Percentiles rank a stretch among this genome's conserved stretches.
Conservation (phyloP, 2,329 filamentous ascomycete species). For the Calonectria hongkongensis region DNA sequence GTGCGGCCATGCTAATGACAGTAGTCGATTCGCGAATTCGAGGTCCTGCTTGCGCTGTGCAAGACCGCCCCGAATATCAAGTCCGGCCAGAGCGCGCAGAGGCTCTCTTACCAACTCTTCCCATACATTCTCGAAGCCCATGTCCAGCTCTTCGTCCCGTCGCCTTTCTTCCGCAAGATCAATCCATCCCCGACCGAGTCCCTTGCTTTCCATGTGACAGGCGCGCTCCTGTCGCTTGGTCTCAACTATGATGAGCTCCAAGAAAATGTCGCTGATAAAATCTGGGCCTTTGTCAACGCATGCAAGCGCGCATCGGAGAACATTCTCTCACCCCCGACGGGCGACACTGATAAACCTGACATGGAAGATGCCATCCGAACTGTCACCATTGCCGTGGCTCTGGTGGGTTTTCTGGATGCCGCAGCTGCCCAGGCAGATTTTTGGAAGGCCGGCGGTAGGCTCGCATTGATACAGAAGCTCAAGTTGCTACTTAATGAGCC, state of each 20-base stretch:
- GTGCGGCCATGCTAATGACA: conserved; percentile 45
- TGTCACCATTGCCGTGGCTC: conserved; percentile 85
- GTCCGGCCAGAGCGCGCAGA: conserved; percentile 82
- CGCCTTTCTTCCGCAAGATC: conserved; percentile 87
- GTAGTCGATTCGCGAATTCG: conserved; percentile 91
- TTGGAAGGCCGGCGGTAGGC: conserved; percentile 84
- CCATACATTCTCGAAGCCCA: conserved; percentile 92
- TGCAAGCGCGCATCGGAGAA: conserved; percentile 78
- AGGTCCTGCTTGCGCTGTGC: conserved; percentile 92
- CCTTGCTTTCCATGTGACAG: conserved; percentile 85
- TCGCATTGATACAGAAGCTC: conserved; percentile 83
- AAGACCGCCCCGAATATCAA: conserved; percentile 88
- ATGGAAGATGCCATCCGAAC: conserved; percentile 81
- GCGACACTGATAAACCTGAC: conserved; percentile 74
- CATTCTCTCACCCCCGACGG: conserved; percentile 71
- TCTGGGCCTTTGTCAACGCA: conserved; percentile 83
- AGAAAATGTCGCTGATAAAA: conserved; percentile 77
- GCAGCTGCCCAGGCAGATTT: conserved; percentile 86
- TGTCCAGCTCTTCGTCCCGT: conserved; percentile 84
- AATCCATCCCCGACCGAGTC: conserved; percentile 93
- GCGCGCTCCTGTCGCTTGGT: conserved; percentile 88
- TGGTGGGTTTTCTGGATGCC: conserved; percentile 93
- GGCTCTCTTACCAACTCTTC: conserved; percentile 85
- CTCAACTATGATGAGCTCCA: conserved; percentile 82
- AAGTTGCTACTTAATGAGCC: conserved; percentile 86